phyloP scores from a whole-genome alignment of 176 grass and related monocot species.

The Phoenix dactylifera region DNA sequence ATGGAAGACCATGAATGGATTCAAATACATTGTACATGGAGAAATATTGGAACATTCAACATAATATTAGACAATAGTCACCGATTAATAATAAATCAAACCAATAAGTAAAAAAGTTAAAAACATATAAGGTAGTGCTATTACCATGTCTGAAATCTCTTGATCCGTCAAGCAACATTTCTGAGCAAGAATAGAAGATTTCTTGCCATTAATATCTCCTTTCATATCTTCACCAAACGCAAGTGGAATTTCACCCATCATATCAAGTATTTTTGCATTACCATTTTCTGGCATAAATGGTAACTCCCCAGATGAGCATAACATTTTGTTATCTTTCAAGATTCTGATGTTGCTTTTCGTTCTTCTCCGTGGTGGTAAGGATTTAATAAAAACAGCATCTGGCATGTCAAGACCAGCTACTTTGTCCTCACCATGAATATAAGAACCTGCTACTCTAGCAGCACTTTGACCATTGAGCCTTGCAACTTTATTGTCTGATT shows the following conservation, averaged over 20 bases:
- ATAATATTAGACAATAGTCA: too few relatives aligned
- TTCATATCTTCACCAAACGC: constrained; percentile 29
- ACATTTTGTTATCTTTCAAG: constrained; percentile 24
- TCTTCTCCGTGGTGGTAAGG: constrained; percentile 18
- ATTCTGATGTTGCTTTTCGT: constrained; percentile 30
- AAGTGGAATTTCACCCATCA: constrained; percentile 20
- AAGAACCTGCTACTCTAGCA: constrained; percentile 21
- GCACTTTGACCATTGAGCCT: constrained; percentile 20
- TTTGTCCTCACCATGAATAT: constrained; percentile 23
- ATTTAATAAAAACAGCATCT: constrained; percentile 28
- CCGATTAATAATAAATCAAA: background rate
- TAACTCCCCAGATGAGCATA: constrained; percentile 19
- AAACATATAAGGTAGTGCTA: constrained; percentile 17
- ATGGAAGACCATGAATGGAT: too few relatives aligned
- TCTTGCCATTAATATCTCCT: constrained; percentile 26
- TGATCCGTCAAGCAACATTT: constrained; percentile 25
- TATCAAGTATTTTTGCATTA: constrained; percentile 32
- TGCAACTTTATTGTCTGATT: constrained; percentile 36
- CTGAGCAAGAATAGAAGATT: constrained; percentile 9
- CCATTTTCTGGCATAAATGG: constrained; percentile 34
- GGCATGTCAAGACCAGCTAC: constrained; percentile 17
- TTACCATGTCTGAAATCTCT: constrained; percentile 48
- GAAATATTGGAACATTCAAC: too few relatives aligned
- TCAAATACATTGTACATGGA: too few relatives aligned
- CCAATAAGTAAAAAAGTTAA: background rate